phyloP scores from a whole-genome alignment of 176 grass and related monocot species.

The Sorghum bicolor region Sorghum_bicolor_NCBIv3 NC_012879.2:38001501-38002000 shows the following conservation, averaged over 20 bases:
- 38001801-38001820: conserved; percentile 1
- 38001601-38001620: conserved; percentile 97
- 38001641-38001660: conserved; percentile 92
- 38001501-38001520: conserved; percentile 83
- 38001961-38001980: conserved; percentile 53
- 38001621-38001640: conserved; percentile 83
- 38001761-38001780: conserved; percentile 70
- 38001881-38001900: conserved; percentile 23
- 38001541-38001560: not conserved
- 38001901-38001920: not conserved
- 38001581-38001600: not conserved
- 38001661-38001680: conserved; percentile 94
- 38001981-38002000: conserved; percentile 29
- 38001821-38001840: not conserved
- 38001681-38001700: conserved; percentile 47
- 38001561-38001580: not conserved
- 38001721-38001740: conserved; percentile 80
- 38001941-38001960: conserved; percentile 41
- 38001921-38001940: conserved; percentile 32
- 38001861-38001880: conserved; percentile 3
- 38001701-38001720: conserved; percentile 96
- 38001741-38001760: conserved; percentile 58
- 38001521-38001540: conserved; percentile 9
- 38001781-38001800: conserved; percentile 10
- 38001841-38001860: not conserved